Evolutionary conservation across 202 grass and related monocot genomes (phyloP).

Genomic region (Eragrostis tef): DNA sequence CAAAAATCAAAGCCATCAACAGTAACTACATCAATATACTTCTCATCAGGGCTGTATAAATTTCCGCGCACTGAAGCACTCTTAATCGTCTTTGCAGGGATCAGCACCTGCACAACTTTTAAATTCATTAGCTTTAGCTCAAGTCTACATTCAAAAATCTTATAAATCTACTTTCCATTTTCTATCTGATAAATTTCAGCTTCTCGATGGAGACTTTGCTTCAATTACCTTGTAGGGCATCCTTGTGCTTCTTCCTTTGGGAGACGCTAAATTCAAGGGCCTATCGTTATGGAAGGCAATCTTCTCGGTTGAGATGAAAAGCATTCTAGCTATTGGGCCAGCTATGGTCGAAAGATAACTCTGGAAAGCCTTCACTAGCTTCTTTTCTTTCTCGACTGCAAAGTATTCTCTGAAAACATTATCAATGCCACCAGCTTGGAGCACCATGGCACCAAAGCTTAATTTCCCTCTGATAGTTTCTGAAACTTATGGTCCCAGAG

Average conservation of each 20-base stretch:
- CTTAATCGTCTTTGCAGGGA: constrained; percentile 67
- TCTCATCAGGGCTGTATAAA: constrained; percentile 71
- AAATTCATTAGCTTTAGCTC: constrained; percentile 43
- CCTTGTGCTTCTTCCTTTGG: constrained; percentile 54
- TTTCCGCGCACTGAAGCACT: constrained; percentile 56
- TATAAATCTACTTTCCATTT: constrained; percentile 16
- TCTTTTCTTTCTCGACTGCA: constrained; percentile 61
- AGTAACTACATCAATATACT: constrained; percentile 81
- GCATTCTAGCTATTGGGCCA: constrained; percentile 75
- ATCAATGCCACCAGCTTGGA: constrained; percentile 67
- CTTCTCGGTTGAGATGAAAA: constrained; percentile 78
- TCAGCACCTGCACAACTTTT: constrained; percentile 60
- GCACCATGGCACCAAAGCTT: constrained; percentile 65
- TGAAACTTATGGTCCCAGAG: constrained; percentile 61
- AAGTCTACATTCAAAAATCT: constrained; percentile 20
- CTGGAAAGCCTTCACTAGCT: constrained; percentile 71
- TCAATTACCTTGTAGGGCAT: constrained; percentile 76
- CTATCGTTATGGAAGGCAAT: constrained; percentile 76
- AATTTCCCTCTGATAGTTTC: constrained; percentile 82
- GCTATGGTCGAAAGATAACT: constrained; percentile 89
- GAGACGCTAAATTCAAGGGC: constrained; percentile 60
- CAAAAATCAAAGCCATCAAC: constrained; percentile 86
- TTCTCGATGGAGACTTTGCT: constrained; percentile 17
- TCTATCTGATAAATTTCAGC: constrained; percentile 32
- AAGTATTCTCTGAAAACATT: constrained; percentile 74